A percentile compares a stretch with the other conserved stretches of the same genome.
Evolutionary conservation across 371 early-diverging fungal genomes (phyloP).

Genomic region (Capillidium heterosporum): DNA sequence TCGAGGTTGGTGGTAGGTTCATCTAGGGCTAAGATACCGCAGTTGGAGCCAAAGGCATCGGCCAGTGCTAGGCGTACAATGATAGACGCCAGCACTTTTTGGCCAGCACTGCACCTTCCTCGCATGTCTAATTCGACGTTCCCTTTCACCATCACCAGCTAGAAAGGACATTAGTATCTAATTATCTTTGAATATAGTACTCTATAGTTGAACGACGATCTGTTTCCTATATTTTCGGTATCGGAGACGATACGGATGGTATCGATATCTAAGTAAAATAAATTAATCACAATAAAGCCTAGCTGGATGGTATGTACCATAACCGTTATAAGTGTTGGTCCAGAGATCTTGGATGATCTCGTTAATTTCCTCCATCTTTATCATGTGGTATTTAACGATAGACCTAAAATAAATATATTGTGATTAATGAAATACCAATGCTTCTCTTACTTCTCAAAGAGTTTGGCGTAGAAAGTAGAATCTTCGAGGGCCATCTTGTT

Average conservation of each 20-base stretch:
- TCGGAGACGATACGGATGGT: slow-evolving; percentile 88
- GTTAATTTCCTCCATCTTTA: slow-evolving; percentile 98
- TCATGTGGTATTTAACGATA: slow-evolving; percentile 86
- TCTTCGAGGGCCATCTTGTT: slow-evolving; percentile 61
- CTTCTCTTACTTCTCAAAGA: slow-evolving; percentile 48
- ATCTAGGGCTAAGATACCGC: slow-evolving; percentile 95
- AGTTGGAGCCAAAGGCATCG: slow-evolving; percentile 86
- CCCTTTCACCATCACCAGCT: slow-evolving; percentile 94
- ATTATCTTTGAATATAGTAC: slow-evolving; percentile 16
- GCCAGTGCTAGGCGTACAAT: slow-evolving; percentile 97
- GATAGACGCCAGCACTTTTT: slow-evolving; percentile 93
- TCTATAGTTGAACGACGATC: slow-evolving; percentile 80
- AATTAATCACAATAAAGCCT: slow-evolving; percentile 5
- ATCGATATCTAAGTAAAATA: slow-evolving; percentile 61
- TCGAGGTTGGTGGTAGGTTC: slow-evolving; percentile 99
- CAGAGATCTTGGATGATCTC: slow-evolving; percentile 93
- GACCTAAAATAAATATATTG: slow-evolving; percentile 26
- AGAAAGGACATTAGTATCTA: neutral
- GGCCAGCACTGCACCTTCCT: slow-evolving; percentile 97
- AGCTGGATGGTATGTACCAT: slow-evolving; percentile 33
- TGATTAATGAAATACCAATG: neutral
- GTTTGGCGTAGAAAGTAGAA: slow-evolving; percentile 69
- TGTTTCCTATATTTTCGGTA: slow-evolving; percentile 38
- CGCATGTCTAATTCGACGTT: slow-evolving; percentile 92
- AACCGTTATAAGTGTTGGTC: slow-evolving; percentile 93